Percentiles rank a stretch among this genome's conserved stretches.
phyloP scores from a whole-genome alignment of 1,139 yeast genomes.

The Nadsonia starkeyi-henricii region DNA sequence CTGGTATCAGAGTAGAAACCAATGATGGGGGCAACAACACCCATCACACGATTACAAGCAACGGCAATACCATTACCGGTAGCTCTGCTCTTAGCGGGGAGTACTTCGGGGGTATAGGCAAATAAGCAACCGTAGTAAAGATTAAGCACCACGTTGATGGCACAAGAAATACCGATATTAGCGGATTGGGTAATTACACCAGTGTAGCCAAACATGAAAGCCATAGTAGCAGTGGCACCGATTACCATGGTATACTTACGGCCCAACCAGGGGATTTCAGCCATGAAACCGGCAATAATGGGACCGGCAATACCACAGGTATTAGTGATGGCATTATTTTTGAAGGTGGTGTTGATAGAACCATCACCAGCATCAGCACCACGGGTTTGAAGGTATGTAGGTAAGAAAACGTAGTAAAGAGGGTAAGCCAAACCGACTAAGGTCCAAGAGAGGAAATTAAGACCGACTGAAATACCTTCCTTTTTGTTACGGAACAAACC shows the following conservation, averaged over 20 bases:
- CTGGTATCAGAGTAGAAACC: conserved; percentile 33
- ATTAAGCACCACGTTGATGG: conserved; percentile 36
- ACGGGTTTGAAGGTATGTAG: conserved; percentile 32
- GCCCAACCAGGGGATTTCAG: conserved; percentile 33
- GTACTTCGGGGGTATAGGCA: conserved; percentile 47
- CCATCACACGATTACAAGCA: conserved; percentile 33
- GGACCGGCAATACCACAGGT: conserved; percentile 44
- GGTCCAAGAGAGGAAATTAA: conserved; percentile 35
- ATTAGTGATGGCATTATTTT: conserved; percentile 39
- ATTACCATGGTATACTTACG: conserved; percentile 42
- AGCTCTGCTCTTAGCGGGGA: conserved; percentile 41
- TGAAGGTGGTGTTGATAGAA: conserved; percentile 30
- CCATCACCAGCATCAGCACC: conserved; percentile 30
- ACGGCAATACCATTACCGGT: conserved; percentile 43
- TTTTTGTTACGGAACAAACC: conserved; percentile 28
- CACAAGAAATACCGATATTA: conserved; percentile 39
- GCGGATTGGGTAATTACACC: conserved; percentile 36
- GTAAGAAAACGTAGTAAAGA: conserved; percentile 37
- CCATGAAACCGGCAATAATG: conserved; percentile 32
- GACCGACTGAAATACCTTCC: conserved; percentile 29
- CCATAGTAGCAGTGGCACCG: conserved; percentile 41
- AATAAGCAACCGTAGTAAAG: conserved; percentile 42
- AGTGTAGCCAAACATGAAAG: conserved; percentile 43
- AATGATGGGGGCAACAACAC: conserved; percentile 39
- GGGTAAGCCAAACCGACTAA: conserved; percentile 41